phyloP scores from a whole-genome alignment of 1,284 basidiomycete genomes.

The Ustilago sp. region DNA sequence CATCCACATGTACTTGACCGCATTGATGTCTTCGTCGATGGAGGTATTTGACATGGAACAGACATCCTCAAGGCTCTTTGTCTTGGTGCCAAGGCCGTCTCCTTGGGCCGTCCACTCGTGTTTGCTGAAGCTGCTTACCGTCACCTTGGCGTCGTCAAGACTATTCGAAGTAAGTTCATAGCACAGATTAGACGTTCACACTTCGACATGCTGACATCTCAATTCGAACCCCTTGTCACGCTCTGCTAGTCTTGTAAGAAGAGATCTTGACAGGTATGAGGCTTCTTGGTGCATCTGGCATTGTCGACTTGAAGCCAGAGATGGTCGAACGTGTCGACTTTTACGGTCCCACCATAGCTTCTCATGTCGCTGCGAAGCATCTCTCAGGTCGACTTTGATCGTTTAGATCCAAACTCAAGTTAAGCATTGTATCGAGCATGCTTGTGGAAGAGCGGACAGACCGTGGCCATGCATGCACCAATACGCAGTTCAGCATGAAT shows the following conservation, averaged over 20 bases:
- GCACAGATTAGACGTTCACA: no score
- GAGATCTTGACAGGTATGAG: constrained; percentile 17
- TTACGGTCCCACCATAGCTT: constrained; percentile 13
- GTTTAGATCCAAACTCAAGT: not conserved
- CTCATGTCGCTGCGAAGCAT: constrained; percentile 9
- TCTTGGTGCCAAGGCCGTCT: constrained; percentile 87
- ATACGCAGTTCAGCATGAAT: constrained; percentile 16
- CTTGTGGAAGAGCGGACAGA: not conserved
- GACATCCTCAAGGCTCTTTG: constrained; percentile 86
- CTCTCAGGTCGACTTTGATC: constrained; percentile 5
- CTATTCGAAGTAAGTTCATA: constrained; percentile 67
- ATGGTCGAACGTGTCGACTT: constrained; percentile 20
- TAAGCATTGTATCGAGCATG: not conserved
- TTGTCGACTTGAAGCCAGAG: constrained; percentile 14
- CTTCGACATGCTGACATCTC: not conserved
- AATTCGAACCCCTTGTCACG: not conserved
- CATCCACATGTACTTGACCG: constrained; percentile 9
- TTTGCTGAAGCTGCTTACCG: constrained; percentile 91
- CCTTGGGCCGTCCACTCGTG: constrained; percentile 86
- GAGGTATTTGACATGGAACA: constrained; percentile 80
- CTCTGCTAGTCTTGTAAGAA: constrained; percentile 13
- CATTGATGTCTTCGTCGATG: constrained; percentile 81
- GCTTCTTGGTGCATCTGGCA: constrained; percentile 11
- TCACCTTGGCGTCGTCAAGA: constrained; percentile 80
- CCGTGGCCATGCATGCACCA: constrained; percentile 10